Conservation (phyloP, 352 stramenopile species). For the Phytophthora pluvialis region DNA sequence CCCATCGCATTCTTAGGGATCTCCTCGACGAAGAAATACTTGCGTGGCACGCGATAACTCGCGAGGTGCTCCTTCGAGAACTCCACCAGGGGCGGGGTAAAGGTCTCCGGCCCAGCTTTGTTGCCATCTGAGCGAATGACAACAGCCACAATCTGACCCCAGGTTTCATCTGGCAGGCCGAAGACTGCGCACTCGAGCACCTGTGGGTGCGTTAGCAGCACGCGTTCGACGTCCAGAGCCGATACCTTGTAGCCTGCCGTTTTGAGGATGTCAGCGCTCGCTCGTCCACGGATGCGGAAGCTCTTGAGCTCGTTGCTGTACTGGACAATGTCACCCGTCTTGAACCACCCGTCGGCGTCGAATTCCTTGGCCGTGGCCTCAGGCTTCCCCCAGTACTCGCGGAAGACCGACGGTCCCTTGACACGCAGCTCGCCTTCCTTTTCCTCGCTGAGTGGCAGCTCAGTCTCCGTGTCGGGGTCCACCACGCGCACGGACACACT, state of each 20-base stretch:
- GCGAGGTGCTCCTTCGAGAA: slow-evolving; percentile 79
- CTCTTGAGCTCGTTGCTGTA: slow-evolving; percentile 73
- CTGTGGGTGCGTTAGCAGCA: slow-evolving; percentile 82
- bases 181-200: slow-evolving; percentile 89
- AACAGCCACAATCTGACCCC: slow-evolving; percentile 82
- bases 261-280: slow-evolving; percentile 94
- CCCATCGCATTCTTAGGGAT: slow-evolving; percentile 95
- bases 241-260: slow-evolving; percentile 93
- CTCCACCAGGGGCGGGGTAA: slow-evolving; percentile 43
- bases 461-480: slow-evolving; percentile 67
- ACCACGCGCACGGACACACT: slow-evolving; percentile 85
- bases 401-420: slow-evolving; percentile 86
- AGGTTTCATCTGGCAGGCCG: slow-evolving; percentile 82
- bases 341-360: slow-evolving; percentile 89
- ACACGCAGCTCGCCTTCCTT: slow-evolving; percentile 86
- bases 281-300: slow-evolving; percentile 89
- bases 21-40: slow-evolving; percentile 77
- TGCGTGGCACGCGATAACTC: slow-evolving; percentile 81
- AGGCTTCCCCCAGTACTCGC: slow-evolving; percentile 85
- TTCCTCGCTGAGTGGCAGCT: slow-evolving; percentile 44
- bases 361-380: slow-evolving; percentile 89
- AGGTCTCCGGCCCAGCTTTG: slow-evolving; percentile 16
- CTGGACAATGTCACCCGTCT: slow-evolving; percentile 90
- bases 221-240: slow-evolving; percentile 90
- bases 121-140: slow-evolving; percentile 52